Evolutionary conservation across 1,139 yeast genomes (phyloP), one percentile per base, ranked within the genome.

Genomic region (Martiniozyma asiatica): DNA sequence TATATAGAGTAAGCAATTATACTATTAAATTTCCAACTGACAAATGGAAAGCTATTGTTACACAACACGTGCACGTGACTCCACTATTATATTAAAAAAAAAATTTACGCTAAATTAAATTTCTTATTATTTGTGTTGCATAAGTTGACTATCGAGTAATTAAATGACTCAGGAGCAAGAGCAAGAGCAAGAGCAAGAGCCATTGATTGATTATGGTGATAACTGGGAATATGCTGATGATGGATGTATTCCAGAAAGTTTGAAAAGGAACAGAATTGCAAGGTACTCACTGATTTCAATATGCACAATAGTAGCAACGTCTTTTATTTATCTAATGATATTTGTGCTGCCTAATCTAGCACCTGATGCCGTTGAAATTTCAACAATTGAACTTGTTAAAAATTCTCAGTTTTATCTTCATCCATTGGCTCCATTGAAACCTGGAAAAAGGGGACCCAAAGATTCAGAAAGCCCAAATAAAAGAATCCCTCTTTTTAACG

Each of bases 321-420:
- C 47, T 0, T 25, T 53, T n/a, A 14, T 44, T 1, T 53, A 47
- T 32, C 37, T 46, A 20, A 22, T 51, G 26, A 20, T 51, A 5
- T 30, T 52, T 1, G 38, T 43, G 20, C 32, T 53, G 12, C 58
- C 58, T 0, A 44, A 41, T 23, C 18, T 45, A 15, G 53, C 48
- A 3, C 58, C 58, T 2, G 48, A 47, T 1, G 50, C 47, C 6
- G 42, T 42, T 0, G 36, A 34, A 3, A 41, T 48, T 7, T 50
- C 54, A 1, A 37, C 35, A 13, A 33, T 50, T 20, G 31, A 37
- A 9, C 41, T 41, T 28, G 50, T 51, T 6, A 30, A 33, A 5
- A 9, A 35, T 8, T 22, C 43, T 3, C 26, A 36, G 2, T 37
- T 39, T 10, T 51, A 48, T 23, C 33, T 53, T 26, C 53, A 50